Evolutionary conservation across 768 basidiomycete genomes (phyloP), one percentile per base, ranked within the genome.

Genomic region (Tylopilus vinaceipallidus): DNA sequence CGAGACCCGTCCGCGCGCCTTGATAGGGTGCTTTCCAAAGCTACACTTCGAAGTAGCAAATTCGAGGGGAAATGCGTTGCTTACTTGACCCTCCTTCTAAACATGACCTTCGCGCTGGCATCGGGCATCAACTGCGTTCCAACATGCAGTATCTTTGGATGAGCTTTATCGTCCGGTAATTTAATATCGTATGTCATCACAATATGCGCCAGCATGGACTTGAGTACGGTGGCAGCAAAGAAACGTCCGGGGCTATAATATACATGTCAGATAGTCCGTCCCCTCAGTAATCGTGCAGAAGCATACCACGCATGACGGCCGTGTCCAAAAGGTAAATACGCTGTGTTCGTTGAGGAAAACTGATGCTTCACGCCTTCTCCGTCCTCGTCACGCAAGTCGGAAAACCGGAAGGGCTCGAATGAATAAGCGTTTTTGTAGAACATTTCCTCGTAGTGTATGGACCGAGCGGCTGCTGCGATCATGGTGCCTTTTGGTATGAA

Each of bases 401-500:
- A 6, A 34, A 34, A 34, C 33, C 27, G 27, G 27, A 29, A 29
- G 27, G 27, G 27, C 12, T 29, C 27, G 27, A 29, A 29, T 12
- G 27, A 6, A 12, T 12, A 6, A 12, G 27, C 27, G 27, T 29
- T 29, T 29, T 29, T 12, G 27, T 29, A 29, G 27, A 29, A 29
- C 27, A 29, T 12, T 12, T 12, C 27, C 6, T 29, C 12, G 27
- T 29, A 29, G 27, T 34, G 33, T 34, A 34, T 34, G 8, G 33
- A 34, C 5, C 9, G 16, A 34, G 33, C 7, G 33, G 33, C 33
- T 8, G 14, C 33, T 4, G 11, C 9, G 33, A 34, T 14, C 33
- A 16, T 13, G 33, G 33, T 34, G 33, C 33, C 33, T 34, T 34
- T 34, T 0, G 72, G 75, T 30, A 73, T 42, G 24, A 65, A 52